Evolutionary conservation across 495 filamentous ascomycete genomes (phyloP), one percentile per base, ranked within the genome.

Genomic region (Darksidea phi): DNA sequence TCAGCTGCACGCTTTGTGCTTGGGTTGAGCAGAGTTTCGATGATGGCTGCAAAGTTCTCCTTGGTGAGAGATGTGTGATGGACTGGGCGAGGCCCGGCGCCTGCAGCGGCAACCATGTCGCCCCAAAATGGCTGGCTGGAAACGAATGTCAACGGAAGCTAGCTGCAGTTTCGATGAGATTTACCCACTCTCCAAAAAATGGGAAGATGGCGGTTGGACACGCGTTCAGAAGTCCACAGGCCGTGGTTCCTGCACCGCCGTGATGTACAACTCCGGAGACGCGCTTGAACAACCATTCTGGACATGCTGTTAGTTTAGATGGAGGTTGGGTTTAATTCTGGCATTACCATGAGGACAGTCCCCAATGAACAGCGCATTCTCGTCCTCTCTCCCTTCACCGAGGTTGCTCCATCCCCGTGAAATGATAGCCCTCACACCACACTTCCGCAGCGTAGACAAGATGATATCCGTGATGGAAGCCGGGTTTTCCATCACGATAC

Each of bases 401-500:
- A 54, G 28, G 15, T 24, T 42, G 11, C 51, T 42, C 51, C 51
- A 54, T 23, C 51, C 51, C 20, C 20, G 2, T 4, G 51, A 54
- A 18, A 54, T 41, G 17, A 54, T 41, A 6, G 34, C 51, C 2
- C 51, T 5, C 18, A 42, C 12, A 13, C 51, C 51, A 26, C 32
- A 23, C 41, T 43, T 43, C 13, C 41, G 4, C 41, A 15, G 3
- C 5, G 41, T 15, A 4, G 4, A 4, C 5, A 43, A 43, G 13
- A 43, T 43, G 23, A 52, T 3, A 5, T 20, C 23, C 28, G 92
- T 96, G 70, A 97, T 78, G 54, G 89, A 88, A 37, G 81, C 83
- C 11, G 91, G 87, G 70, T 97, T 93, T 0, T 87, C 84, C 12
- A 97, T 91, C 10, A 95, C 88, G 54, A 97, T 92, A 0, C 90